Conservation (phyloP, 2,329 filamentous ascomycete genomes). For the Sporothrix humicola region DNA sequence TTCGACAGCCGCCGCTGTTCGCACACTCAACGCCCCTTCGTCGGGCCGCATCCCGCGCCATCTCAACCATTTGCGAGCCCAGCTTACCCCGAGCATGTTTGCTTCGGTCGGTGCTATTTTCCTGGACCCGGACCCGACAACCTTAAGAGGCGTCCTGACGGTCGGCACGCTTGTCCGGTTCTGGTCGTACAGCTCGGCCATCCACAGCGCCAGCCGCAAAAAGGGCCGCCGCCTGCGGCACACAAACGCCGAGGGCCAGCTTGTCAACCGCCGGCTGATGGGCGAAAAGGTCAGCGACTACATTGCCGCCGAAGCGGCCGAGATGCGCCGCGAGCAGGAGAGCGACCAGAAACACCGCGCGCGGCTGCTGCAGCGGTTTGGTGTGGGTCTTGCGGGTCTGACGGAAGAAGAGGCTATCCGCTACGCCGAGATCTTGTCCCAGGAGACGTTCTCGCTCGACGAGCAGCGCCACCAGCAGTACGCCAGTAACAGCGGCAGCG, state of each 20-base stretch:
- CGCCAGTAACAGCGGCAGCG: neutral
- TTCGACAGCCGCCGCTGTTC: slow-evolving; percentile 76
- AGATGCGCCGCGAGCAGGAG: slow-evolving; percentile 75
- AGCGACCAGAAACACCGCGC: slow-evolving; percentile 70
- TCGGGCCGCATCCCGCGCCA: slow-evolving; percentile 82
- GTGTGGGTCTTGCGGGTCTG: slow-evolving; percentile 73
- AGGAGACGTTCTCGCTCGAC: slow-evolving; percentile 65
- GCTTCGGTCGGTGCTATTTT: slow-evolving; percentile 82
- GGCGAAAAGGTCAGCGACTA: slow-evolving; percentile 71
- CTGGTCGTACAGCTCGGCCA: slow-evolving; percentile 88
- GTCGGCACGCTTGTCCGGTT: slow-evolving; percentile 87
- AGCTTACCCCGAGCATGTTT: slow-evolving; percentile 73
- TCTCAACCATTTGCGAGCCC: slow-evolving; percentile 58
- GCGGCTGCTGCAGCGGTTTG: slow-evolving; percentile 79
- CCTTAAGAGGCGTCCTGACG: slow-evolving; percentile 83
- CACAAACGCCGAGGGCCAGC: slow-evolving; percentile 61
- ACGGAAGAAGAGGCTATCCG: slow-evolving; percentile 69
- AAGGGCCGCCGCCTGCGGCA: slow-evolving; percentile 80
- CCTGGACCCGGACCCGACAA: slow-evolving; percentile 85
- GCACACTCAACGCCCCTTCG: slow-evolving; percentile 85
- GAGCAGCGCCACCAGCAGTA: slow-evolving; percentile 55
- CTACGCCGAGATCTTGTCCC: slow-evolving; percentile 70
- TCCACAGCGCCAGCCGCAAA: slow-evolving; percentile 74
- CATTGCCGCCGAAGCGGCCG: slow-evolving; percentile 83
- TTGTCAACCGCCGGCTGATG: slow-evolving; percentile 55